Conservation (phyloP, 225 moss, liverwort and hornwort species). For the Asterella californica region DNA sequence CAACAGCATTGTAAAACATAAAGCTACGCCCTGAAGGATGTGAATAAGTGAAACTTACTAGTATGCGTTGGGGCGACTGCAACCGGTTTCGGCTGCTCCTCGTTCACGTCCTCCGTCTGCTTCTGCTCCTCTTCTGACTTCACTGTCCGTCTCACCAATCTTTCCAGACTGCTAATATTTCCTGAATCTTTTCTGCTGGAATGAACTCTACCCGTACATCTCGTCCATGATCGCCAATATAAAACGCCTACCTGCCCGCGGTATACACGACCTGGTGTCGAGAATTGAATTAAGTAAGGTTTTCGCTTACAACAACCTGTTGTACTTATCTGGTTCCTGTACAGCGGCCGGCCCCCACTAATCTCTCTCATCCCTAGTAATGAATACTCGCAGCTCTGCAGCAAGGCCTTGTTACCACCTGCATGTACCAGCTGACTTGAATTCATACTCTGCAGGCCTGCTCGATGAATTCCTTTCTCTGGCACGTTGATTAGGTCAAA, state of each 20-base stretch:
- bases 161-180: conserved; percentile 7
- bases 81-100: conserved; percentile 2
- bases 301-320: background rate
- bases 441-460: background rate
- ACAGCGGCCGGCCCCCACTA: background rate
- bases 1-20: background rate
- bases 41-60: background rate
- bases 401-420: background rate
- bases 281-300: no score
- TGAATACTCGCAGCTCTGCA: background rate
- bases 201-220: background rate
- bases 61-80: background rate
- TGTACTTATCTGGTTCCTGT: background rate
- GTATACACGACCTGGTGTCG: background rate
- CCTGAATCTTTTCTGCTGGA: conserved; percentile 11
- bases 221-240: background rate
- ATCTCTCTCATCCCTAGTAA: background rate
- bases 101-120: background rate
- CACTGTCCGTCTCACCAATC: conserved; percentile 5
- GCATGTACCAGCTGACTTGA: background rate
- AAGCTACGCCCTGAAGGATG: background rate
- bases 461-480: background rate
- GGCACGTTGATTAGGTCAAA: background rate
- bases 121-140: conserved; percentile 6
- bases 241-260: background rate